A percentile compares a stretch with the other conserved stretches of the same genome.
These are phyloP conservation scores for Gastrolobium bilobum DNA, from an alignment of 306 rosid genomes.

Conservation along the genomic window DNA sequence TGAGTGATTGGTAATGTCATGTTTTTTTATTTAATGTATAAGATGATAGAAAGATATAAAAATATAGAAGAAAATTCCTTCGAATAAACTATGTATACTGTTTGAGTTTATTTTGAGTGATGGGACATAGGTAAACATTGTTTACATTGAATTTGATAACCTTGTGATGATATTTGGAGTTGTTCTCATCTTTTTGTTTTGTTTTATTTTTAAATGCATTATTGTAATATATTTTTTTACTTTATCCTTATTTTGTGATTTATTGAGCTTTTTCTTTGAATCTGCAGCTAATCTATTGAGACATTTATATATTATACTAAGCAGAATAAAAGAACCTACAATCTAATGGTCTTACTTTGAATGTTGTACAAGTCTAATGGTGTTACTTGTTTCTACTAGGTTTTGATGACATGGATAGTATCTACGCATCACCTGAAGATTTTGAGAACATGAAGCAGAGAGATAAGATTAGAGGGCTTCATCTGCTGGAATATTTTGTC, in stretches of 20 bases:
- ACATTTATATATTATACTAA: slow-evolving; percentile 2
- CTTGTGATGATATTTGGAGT: slow-evolving; percentile 15
- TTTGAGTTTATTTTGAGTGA: not conserved
- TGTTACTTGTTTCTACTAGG: slow-evolving; percentile 55
- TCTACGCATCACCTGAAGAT: slow-evolving; percentile 90
- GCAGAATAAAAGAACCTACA: slow-evolving; percentile 29
- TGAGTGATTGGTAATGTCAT: too few relatives aligned
- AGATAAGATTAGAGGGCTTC: slow-evolving; percentile 71
- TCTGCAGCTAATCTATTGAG: slow-evolving; percentile 25
- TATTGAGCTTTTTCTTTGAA: not conserved
- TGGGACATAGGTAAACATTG: not conserved
- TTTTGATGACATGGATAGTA: slow-evolving; percentile 82
- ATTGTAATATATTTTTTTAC: not conserved
- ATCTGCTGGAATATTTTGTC: slow-evolving; percentile 85
- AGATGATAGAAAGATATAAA: not conserved
- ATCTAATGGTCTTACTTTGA: slow-evolving; percentile 58
- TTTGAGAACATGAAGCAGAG: slow-evolving; percentile 65
- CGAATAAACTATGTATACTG: not conserved
- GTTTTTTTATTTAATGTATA: too few relatives aligned
- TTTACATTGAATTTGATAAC: slow-evolving; percentile 10
- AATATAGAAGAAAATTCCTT: not conserved
- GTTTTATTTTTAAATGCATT: not conserved
- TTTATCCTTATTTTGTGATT: slow-evolving; percentile 5
- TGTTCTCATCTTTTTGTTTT: not conserved
- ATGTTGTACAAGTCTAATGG: not conserved